These are phyloP conservation scores for Cylindrotheca closterium DNA, from an alignment of 108 stramenopile genomes.

Conservation along the genomic window DNA sequence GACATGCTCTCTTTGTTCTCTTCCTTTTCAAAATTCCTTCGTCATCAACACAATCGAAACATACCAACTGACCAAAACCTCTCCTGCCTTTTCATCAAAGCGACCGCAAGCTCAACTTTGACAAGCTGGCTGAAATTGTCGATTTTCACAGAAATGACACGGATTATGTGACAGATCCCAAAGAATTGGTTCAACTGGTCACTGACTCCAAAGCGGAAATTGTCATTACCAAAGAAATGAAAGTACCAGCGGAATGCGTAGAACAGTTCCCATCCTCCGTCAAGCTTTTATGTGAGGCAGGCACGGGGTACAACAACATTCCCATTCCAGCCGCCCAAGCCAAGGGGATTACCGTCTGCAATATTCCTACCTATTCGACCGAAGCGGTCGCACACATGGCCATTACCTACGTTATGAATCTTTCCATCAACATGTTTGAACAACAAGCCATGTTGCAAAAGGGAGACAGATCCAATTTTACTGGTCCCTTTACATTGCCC, in stretches of 20 bases:
- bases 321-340: constrained; percentile 49
- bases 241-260: constrained; percentile 45
- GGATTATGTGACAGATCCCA: constrained; percentile 53
- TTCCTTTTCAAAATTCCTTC: no score
- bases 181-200: constrained; percentile 65
- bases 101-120: constrained; percentile 66
- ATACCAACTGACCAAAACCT: not conserved
- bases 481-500: constrained; percentile 69
- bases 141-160: constrained; percentile 51
- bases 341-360: constrained; percentile 57
- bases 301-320: constrained; percentile 92
- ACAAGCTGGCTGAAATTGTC: constrained; percentile 39
- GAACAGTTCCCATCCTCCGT: constrained; percentile 60
- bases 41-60: no score
- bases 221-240: constrained; percentile 87
- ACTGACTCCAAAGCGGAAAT: constrained; percentile 63
- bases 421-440: constrained; percentile 73
- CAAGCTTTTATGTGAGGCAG: constrained; percentile 81
- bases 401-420: constrained; percentile 85
- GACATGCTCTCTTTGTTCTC: no score
- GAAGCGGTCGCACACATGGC: constrained; percentile 88
- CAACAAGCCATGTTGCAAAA: constrained; percentile 69
- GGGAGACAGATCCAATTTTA: constrained; percentile 67
- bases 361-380: constrained; percentile 85
- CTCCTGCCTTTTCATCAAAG: not conserved